These are phyloP conservation scores for Myxozyma monticola DNA, from an alignment of 805 yeast genomes.

Conservation along the genomic window DNA sequence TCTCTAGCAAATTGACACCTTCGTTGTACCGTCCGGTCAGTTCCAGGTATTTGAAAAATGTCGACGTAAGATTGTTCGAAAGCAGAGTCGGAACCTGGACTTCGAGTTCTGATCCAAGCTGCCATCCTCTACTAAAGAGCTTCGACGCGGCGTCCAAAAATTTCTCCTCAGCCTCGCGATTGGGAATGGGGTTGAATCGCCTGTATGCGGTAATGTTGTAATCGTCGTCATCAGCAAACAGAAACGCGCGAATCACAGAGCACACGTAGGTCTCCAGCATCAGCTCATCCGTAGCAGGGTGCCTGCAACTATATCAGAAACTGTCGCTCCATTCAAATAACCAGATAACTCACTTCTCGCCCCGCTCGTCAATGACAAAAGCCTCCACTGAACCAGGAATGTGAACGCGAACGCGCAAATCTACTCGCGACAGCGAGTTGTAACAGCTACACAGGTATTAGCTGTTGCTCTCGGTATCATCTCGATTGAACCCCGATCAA, in stretches of 20 bases:
- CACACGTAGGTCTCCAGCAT: conserved; percentile 59
- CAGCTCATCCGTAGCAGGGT: conserved; percentile 37
- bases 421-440: conserved; percentile 72
- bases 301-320: conserved; percentile 13
- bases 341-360: conserved; percentile 39
- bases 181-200: conserved; percentile 71
- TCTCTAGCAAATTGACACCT: conserved; percentile 59
- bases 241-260: conserved; percentile 71
- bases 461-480: conserved; percentile 50
- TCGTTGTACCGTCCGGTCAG: conserved; percentile 64
- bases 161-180: conserved; percentile 48
- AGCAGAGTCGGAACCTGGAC: conserved; percentile 65
- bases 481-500: not conserved
- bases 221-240: conserved; percentile 78
- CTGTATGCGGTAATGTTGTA: conserved; percentile 80
- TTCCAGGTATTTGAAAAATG: conserved; percentile 62
- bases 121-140: conserved; percentile 59
- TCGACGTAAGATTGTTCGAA: conserved; percentile 72
- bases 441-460: conserved; percentile 43
- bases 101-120: conserved; percentile 65
- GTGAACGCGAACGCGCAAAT: conserved; percentile 64
- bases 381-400: conserved; percentile 53
- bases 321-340: not conserved
- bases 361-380: conserved; percentile 40
- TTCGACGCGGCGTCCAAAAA: conserved; percentile 67